Evolutionary conservation across 208 protist species (phyloP), one percentile per base, ranked within the genome.

Genomic region (Leishmania turanica): DNA sequence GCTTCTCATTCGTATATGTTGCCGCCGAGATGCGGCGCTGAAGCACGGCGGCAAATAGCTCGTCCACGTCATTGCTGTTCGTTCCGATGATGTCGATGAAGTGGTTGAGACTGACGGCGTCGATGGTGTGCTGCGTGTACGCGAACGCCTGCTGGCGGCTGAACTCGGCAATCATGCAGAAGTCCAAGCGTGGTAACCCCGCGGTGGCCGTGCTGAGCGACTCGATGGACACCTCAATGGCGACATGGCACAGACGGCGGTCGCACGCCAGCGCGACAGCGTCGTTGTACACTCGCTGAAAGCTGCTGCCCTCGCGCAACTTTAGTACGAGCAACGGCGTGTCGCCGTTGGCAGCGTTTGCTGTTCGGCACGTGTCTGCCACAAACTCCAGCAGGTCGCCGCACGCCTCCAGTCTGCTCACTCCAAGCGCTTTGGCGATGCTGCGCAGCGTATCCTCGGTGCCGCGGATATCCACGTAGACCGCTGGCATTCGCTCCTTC

Each of bases 301-400:
- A 62, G 53, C 84, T 84, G 60, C 76, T 86, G 47, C 81, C 88
- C 34, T 93, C 92, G 45, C 91, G 91, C 66, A 96, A 80, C 75
- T 93, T 93, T 27, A 96, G 66, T 64, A 94, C 89, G 27, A 96
- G 78, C 34, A 97, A 86, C 56, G 93, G 93, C 1, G 89, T 84
- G 51, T 75, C 66, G 58, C 92, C 92, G 70, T 87, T 79, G 77
- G 87, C 86, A 6, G 79, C 47, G 62, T 88, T 89, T 19, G 84
- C 53, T 78, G 84, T 78, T 83, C 75, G 78, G 45, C 82, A 89
- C 60, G 83, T 83, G 27, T 89, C 88, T 0, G 77, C 85, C 1
- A 91, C 87, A 62, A 96, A 96, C 71, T 93, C 91, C 31, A 93
- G 81, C 70, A 96, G 69, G 71, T 96, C 91, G n/a, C 93, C 91